These are phyloP conservation scores for Pulveroboletus sp. DNA, from an alignment of 768 basidiomycete genomes.

Conservation along the genomic window DNA sequence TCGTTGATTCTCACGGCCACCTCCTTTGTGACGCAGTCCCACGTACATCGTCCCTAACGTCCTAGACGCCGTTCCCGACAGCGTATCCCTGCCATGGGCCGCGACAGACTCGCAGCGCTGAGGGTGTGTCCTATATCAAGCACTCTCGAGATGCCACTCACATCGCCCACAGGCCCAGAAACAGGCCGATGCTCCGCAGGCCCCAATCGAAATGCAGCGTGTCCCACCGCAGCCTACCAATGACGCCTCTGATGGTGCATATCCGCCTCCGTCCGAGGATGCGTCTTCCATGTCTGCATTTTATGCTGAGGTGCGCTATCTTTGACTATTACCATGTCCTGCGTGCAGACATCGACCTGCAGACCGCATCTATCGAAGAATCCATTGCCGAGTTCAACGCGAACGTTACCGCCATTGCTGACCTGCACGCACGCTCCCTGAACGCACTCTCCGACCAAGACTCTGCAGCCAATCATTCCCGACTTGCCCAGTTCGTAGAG, in stretches of 20 bases:
- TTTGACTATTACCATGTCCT: neutral
- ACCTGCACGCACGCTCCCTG: conserved; percentile 47
- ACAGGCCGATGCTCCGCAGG: conserved; percentile 28
- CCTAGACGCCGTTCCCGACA: neutral
- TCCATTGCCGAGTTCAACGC: conserved; percentile 39
- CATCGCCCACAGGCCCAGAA: conserved; percentile 50
- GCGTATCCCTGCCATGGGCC: conserved; percentile 41
- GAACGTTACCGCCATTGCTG: conserved; percentile 43
- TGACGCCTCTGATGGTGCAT: conserved; percentile 2
- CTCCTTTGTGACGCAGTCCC: neutral
- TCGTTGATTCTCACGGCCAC: conserved; percentile 9
- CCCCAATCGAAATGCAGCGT: conserved; percentile 25
- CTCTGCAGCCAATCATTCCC: conserved; percentile 35
- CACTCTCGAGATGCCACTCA: conserved; percentile 38
- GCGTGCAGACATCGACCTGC: neutral
- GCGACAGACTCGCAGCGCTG: conserved; percentile 78
- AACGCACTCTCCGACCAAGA: conserved; percentile 46
- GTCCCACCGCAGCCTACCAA: conserved; percentile 8
- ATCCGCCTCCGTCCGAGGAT: conserved; percentile 6
- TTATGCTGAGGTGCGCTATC: conserved; percentile 28
- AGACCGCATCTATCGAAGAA: conserved; percentile 51
- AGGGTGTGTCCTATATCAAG: conserved; percentile 55
- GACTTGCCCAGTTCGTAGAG: conserved; percentile 53
- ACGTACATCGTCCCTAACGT: neutral
- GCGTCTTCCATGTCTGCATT: conserved; percentile 30